Evolutionary conservation across 257 asterid species (phyloP).

Genomic region (Solanum verrucosum): DNA sequence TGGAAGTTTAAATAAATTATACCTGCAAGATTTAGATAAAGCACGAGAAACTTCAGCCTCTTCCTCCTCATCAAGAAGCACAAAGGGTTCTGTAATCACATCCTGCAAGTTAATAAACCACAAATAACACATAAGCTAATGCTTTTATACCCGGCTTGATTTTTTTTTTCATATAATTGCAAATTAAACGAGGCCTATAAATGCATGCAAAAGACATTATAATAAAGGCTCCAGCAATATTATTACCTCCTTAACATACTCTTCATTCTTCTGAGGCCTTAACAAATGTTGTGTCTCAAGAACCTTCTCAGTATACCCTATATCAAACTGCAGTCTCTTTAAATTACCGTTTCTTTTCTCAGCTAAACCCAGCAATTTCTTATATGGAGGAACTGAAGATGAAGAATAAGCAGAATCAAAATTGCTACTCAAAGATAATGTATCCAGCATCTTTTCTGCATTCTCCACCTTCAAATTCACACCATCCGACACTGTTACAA

Average conservation of each 20-base stretch:
- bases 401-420: background rate
- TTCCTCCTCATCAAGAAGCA: constrained; percentile 58
- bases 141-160: background rate
- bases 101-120: constrained; percentile 33
- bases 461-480: constrained; percentile 14
- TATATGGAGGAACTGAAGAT: constrained; percentile 7
- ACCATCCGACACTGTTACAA: constrained; percentile 17
- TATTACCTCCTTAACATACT: constrained; percentile 38
- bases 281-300: background rate
- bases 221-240: background rate
- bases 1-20: background rate
- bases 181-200: background rate
- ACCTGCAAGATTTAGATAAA: constrained; percentile 41
- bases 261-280: constrained; percentile 35
- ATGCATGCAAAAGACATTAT: background rate
- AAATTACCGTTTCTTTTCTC: constrained; percentile 21
- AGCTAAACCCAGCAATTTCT: constrained; percentile 11
- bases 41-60: constrained; percentile 28
- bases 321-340: constrained; percentile 13
- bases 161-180: background rate
- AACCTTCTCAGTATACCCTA: constrained; percentile 20
- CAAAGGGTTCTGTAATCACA: constrained; percentile 50
- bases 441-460: constrained; percentile 18
- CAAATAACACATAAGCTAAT: background rate
- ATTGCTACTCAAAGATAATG: constrained; percentile 16